phyloP scores from a whole-genome alignment of 345 rosid genomes.

The Populus pruinosa region DNA sequence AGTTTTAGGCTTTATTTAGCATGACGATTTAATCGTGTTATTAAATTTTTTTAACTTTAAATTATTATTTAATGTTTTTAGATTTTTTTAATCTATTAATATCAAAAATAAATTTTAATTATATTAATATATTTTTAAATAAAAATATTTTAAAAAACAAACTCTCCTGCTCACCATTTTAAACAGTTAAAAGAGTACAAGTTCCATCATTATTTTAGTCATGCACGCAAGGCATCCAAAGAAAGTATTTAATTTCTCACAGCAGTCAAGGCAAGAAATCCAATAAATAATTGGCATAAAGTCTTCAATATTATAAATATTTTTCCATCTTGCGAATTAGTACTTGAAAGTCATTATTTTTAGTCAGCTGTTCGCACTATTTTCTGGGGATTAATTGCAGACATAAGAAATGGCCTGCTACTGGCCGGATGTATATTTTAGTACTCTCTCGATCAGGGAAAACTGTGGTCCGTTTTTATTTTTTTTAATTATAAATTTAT shows the following conservation, averaged over 20 bases:
- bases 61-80: too few species aligned
- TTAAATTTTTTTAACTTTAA: too few species aligned
- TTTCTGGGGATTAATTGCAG: neutral
- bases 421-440: neutral
- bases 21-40: too few species aligned
- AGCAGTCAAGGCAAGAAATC: neutral
- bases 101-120: too few species aligned
- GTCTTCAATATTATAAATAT: neutral
- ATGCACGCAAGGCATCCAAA: conserved; percentile 3
- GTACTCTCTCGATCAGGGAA: neutral
- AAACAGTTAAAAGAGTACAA: too few species aligned
- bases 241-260: neutral
- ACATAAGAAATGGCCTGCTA: too few species aligned
- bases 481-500: neutral
- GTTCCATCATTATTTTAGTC: too few species aligned
- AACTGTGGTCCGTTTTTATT: neutral
- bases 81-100: too few species aligned
- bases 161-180: too few species aligned
- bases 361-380: neutral
- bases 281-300: neutral
- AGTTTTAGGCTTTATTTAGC: too few species aligned
- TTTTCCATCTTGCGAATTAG: neutral
- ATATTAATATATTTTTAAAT: too few species aligned
- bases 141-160: too few species aligned
- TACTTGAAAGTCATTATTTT: neutral